phyloP scores from a whole-genome alignment of 345 rosid genomes.

The Citropsis articulata region DNA sequence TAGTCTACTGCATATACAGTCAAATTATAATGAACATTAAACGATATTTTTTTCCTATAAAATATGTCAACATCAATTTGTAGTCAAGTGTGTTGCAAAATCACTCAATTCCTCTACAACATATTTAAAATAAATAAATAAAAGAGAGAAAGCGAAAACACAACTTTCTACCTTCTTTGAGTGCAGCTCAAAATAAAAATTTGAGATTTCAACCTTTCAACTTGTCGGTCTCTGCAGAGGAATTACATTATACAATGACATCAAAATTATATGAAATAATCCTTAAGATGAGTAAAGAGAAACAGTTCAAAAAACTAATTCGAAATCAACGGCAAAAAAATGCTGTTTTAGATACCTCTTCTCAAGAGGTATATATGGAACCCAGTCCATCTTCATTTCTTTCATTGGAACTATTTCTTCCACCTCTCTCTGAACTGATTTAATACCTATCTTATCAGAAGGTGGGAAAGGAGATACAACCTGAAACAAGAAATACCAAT shows the following conservation, averaged over 20 bases:
- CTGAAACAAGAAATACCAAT: conserved; percentile 35
- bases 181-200: conserved; percentile 77
- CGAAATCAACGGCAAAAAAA: not conserved
- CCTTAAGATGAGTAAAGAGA: not conserved
- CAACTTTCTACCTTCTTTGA: conserved; percentile 63
- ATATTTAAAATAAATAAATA: too few species aligned
- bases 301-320: conserved; percentile 6
- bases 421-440: conserved; percentile 89
- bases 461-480: conserved; percentile 90
- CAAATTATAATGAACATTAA: not conserved
- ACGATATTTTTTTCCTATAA: not conserved
- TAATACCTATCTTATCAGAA: conserved; percentile 95
- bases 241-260: conserved; percentile 16
- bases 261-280: conserved; percentile 4
- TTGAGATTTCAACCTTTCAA: conserved; percentile 69
- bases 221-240: conserved; percentile 67
- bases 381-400: conserved; percentile 98
- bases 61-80: not conserved
- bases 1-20: not conserved
- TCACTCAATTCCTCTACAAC: not conserved
- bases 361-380: conserved; percentile 86
- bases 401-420: conserved; percentile 99
- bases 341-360: conserved; percentile 51
- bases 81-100: not conserved
- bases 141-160: not conserved